Evolutionary conservation across 2,329 filamentous ascomycete genomes (phyloP).

Genomic region (Taxawa tesnikishii): DNA sequence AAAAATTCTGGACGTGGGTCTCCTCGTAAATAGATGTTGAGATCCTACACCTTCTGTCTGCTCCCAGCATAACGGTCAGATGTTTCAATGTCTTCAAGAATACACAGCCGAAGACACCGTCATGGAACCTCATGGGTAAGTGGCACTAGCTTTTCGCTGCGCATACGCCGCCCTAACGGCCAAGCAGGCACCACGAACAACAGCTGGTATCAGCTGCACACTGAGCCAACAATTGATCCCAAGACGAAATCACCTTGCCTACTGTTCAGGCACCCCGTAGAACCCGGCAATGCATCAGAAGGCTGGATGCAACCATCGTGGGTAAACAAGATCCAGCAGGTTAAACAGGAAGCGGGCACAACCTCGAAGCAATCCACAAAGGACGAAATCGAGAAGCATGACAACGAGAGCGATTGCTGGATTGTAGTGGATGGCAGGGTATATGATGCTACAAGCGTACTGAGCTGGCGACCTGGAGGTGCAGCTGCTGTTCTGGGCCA

Average conservation of each 20-base stretch:
- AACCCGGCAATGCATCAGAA: too few relatives aligned
- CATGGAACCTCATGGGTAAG: slow-evolving; percentile 40
- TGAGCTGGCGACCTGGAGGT: slow-evolving; percentile 40
- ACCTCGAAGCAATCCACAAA: slow-evolving; percentile 40
- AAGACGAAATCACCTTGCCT: too few relatives aligned
- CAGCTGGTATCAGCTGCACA: slow-evolving; percentile 35
- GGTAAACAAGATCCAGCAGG: slow-evolving; percentile 30
- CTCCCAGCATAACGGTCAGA: slow-evolving; percentile 31
- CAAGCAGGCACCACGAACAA: slow-evolving; percentile 51
- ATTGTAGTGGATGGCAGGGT: slow-evolving; percentile 40
- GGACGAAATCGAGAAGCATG: slow-evolving; percentile 41
- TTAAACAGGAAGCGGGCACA: slow-evolving; percentile 29
- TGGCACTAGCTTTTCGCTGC: too few relatives aligned
- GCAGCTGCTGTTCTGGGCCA: too few relatives aligned
- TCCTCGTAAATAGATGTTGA: slow-evolving; percentile 40
- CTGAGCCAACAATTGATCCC: too few relatives aligned
- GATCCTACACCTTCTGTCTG: slow-evolving; percentile 29
- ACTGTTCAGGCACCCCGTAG: too few relatives aligned
- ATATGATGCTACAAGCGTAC: slow-evolving; percentile 35
- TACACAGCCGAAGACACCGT: slow-evolving; percentile 32
- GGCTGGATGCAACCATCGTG: slow-evolving; percentile 40
- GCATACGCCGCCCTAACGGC: too few relatives aligned
- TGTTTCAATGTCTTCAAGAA: slow-evolving; percentile 39
- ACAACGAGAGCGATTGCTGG: slow-evolving; percentile 37
- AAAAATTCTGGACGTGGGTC: slow-evolving; percentile 43